These are phyloP conservation scores for Flammula alnicola DNA, from an alignment of 1,284 basidiomycete genomes.

Conservation along the genomic window DNA sequence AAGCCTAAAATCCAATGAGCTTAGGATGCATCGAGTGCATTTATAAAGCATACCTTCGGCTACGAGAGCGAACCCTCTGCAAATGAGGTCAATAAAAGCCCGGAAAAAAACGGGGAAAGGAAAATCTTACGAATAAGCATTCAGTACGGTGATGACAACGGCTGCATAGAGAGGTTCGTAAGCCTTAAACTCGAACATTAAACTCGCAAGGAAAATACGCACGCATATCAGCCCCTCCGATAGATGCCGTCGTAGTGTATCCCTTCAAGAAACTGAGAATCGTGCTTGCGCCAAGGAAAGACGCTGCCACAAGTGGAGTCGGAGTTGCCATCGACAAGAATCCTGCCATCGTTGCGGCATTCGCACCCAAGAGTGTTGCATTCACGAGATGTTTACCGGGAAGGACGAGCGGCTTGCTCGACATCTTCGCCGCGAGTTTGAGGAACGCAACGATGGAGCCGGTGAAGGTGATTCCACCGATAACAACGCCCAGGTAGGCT, in stretches of 20 bases:
- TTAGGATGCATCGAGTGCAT: background rate
- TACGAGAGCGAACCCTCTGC: slow-evolving; percentile 84
- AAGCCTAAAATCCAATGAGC: slow-evolving; percentile 52
- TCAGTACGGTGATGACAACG: slow-evolving; percentile 86
- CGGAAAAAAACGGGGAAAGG: background rate
- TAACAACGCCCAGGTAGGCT: slow-evolving; percentile 84
- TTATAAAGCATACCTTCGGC: slow-evolving; percentile 68
- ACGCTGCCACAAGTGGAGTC: slow-evolving; percentile 74
- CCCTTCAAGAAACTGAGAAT: slow-evolving; percentile 82
- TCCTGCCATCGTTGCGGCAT: slow-evolving; percentile 72
- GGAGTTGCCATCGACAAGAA: slow-evolving; percentile 74
- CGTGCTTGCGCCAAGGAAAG: slow-evolving; percentile 74
- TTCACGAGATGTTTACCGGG: slow-evolving; percentile 82
- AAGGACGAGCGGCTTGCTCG: slow-evolving; percentile 70
- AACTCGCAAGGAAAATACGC: slow-evolving; percentile 33
- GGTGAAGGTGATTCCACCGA: slow-evolving; percentile 80
- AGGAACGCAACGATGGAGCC: slow-evolving; percentile 89
- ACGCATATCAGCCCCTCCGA: slow-evolving; percentile 92
- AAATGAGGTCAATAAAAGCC: background rate
- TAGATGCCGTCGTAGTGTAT: slow-evolving; percentile 83
- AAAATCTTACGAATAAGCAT: slow-evolving; percentile 71
- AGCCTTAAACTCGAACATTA: background rate
- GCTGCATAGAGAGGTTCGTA: slow-evolving; percentile 44
- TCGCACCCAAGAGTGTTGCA: slow-evolving; percentile 66
- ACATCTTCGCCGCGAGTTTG: slow-evolving; percentile 81